phyloP scores from a whole-genome alignment of 345 rosid species.

The Eucalyptus virginea region DNA sequence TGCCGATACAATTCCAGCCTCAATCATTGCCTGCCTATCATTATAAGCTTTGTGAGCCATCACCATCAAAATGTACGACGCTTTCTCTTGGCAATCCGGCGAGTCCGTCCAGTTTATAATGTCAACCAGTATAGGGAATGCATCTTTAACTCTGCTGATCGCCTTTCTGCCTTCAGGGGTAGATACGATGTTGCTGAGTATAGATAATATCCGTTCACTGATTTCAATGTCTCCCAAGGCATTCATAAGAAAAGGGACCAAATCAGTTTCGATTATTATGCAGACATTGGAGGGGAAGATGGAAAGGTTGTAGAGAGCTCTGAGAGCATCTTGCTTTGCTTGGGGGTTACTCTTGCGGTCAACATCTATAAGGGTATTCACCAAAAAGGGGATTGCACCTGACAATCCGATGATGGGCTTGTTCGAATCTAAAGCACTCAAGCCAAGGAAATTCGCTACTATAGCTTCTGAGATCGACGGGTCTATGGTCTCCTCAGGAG shows the following conservation, averaged over 20 bases:
- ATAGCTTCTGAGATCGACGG: conserved; percentile 65
- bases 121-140: conserved; percentile 71
- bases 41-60: conserved; percentile 90
- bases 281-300: conserved; percentile 48
- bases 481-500: conserved; percentile 22
- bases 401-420: conserved; percentile 91
- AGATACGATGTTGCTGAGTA: conserved; percentile 71
- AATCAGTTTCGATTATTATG: conserved; percentile 47
- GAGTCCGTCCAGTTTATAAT: conserved; percentile 90
- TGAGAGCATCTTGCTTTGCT: conserved; percentile 74
- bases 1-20: conserved; percentile 73
- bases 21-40: conserved; percentile 85
- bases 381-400: conserved; percentile 76
- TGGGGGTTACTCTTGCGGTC: conserved; percentile 35
- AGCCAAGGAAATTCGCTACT: conserved; percentile 84
- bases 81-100: conserved; percentile 88
- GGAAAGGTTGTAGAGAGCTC: conserved; percentile 87
- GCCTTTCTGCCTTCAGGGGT: conserved; percentile 80
- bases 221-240: conserved; percentile 82
- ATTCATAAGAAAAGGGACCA: conserved; percentile 45
- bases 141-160: conserved; percentile 40
- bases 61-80: conserved; percentile 72
- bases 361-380: conserved; percentile 32
- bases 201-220: conserved; percentile 77
- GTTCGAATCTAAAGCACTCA: conserved; percentile 84